Conservation (phyloP, 257 asterid genomes). For the Rehmannia glutinosa region DNA sequence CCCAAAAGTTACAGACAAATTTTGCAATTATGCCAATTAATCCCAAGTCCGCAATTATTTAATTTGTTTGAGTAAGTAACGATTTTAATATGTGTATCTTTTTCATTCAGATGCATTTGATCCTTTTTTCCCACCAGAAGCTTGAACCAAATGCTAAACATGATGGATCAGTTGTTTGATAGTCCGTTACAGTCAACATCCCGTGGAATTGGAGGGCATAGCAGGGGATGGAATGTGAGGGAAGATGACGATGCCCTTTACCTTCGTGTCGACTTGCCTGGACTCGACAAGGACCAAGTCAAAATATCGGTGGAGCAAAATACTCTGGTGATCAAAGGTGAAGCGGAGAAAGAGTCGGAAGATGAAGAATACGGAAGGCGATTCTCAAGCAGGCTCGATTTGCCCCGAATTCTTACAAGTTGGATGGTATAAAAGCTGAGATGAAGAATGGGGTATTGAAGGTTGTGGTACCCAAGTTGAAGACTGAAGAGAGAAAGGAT, state of each 20-base stretch:
- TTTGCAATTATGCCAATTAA: no score
- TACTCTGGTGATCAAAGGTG: constrained; percentile 22
- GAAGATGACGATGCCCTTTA: constrained; percentile 8
- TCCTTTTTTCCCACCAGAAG: no score
- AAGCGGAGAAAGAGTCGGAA: constrained; percentile 22
- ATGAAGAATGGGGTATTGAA: constrained; percentile 38
- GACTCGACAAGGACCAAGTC: constrained; percentile 27
- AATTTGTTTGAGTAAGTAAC: no score
- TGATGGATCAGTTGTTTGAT: no score
- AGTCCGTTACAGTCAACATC: no score
- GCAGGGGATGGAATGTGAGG: no score
- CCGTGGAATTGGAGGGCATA: no score
- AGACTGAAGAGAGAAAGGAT: constrained; percentile 1
- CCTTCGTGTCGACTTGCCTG: constrained; percentile 28
- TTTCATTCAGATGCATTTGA: no score
- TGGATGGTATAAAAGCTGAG: constrained; percentile 24
- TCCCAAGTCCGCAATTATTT: no score
- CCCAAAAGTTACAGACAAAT: no score
- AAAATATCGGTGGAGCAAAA: constrained; percentile 22
- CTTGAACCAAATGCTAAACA: no score
- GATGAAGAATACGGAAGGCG: constrained; percentile 12
- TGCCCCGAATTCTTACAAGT: constrained; percentile 9
- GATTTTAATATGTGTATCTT: no score
- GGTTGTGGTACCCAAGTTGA: constrained; percentile 27
- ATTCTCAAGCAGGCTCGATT: constrained; percentile 24